A percentile compares a stretch with the other conserved stretches of the same genome.
Conservation (phyloP, 2,329 filamentous ascomycete species). For the Penicillium brevicompactum region DNA sequence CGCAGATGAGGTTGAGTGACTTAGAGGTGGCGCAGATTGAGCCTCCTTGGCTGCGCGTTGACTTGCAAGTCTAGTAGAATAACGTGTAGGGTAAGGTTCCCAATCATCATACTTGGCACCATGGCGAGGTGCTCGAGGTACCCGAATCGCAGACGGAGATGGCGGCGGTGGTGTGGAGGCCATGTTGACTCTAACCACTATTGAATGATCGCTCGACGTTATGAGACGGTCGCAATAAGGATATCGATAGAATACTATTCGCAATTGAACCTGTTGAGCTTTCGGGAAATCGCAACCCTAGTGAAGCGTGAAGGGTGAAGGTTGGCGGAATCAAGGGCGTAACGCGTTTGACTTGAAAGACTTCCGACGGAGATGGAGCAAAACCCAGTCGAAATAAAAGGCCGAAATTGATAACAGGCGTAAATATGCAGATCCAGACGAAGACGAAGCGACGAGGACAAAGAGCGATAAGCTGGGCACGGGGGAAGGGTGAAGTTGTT, state of each 20-base stretch:
- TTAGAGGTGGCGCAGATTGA: conserved; percentile 35
- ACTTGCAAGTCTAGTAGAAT: conserved; percentile 43
- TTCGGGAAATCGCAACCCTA: background rate
- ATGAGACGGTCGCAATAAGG: background rate
- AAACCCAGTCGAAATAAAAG: background rate
- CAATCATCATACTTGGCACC: conserved; percentile 48
- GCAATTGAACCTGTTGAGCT: background rate
- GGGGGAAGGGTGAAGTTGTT: conserved; percentile 23
- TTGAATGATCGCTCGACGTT: background rate
- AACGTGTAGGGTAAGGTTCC: conserved; percentile 43
- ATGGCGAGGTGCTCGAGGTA: conserved; percentile 49
- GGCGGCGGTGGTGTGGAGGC: conserved; percentile 49
- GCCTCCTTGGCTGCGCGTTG: conserved; percentile 32
- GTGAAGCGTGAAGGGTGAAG: background rate
- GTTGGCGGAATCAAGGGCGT: conserved; percentile 16
- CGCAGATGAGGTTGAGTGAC: conserved; percentile 23
- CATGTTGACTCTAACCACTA: conserved; percentile 31
- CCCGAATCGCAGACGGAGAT: conserved; percentile 36
- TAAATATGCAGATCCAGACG: conserved; percentile 1
- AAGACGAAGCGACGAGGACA: conserved; percentile 5
- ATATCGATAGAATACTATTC: background rate
- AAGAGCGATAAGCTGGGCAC: conserved; percentile 8
- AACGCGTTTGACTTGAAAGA: background rate
- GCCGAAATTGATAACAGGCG: background rate
- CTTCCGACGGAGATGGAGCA: background rate